Percentiles rank a stretch among this genome's conserved stretches.
These are phyloP conservation scores for Fusarium sp. DNA, from an alignment of 2,329 filamentous ascomycete species.

Conservation along the genomic window DNA sequence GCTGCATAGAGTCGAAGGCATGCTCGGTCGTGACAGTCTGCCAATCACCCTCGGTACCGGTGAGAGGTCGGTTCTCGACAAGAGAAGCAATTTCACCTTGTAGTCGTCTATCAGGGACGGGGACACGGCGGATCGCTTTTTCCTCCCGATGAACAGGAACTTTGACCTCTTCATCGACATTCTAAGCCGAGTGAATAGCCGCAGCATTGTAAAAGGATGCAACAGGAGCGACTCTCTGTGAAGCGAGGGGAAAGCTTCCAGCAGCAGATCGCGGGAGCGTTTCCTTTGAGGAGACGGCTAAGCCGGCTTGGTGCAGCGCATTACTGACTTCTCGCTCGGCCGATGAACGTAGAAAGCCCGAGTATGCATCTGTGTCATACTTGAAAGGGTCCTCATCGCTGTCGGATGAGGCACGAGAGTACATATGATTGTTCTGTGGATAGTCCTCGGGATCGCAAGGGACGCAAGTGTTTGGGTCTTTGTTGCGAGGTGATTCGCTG, in stretches of 20 bases:
- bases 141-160: conserved; percentile 45
- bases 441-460: neutral
- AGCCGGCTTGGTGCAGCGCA: conserved; percentile 48
- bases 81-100: conserved; percentile 33
- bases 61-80: conserved; percentile 26
- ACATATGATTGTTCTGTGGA: conserved; percentile 6
- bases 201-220: conserved; percentile 51
- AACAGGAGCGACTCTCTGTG: conserved; percentile 11
- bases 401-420: conserved; percentile 49
- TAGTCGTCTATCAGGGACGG: conserved; percentile 16
- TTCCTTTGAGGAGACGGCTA: conserved; percentile 28
- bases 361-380: conserved; percentile 56
- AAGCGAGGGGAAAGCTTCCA: conserved; percentile 1
- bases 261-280: neutral
- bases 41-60: conserved; percentile 47
- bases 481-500: conserved; percentile 23
- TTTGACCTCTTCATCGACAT: conserved; percentile 54
- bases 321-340: conserved; percentile 57
- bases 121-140: neutral
- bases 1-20: conserved; percentile 32
- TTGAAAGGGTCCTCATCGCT: conserved; percentile 57
- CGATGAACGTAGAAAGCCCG: conserved; percentile 50
- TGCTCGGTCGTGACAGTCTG: conserved; percentile 51
- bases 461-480: neutral
- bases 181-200: conserved; percentile 54